These are phyloP conservation scores for Geotrichum reessii DNA, from an alignment of 1,139 yeast genomes.

Conservation along the genomic window DNA sequence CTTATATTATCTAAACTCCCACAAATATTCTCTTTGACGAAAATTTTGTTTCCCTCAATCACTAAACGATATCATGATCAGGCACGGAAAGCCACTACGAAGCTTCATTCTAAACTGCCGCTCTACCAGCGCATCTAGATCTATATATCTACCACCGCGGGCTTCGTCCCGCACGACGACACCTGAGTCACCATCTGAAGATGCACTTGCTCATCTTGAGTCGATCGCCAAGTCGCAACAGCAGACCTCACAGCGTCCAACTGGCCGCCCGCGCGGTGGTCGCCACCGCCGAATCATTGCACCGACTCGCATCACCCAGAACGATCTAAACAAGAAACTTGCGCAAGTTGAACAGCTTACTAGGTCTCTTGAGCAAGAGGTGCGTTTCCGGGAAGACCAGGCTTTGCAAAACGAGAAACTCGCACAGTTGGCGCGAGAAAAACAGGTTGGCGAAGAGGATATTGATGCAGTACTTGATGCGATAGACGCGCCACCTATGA, in stretches of 20 bases:
- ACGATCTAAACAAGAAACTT: constrained; percentile 23
- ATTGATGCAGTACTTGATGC: constrained; percentile 23
- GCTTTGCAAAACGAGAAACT: constrained; percentile 11
- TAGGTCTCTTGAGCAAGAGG: constrained; percentile 23
- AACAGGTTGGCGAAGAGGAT: constrained; percentile 22
- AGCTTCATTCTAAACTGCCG: not conserved
- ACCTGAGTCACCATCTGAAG: not conserved
- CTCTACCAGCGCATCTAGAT: not conserved
- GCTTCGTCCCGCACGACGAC: not conserved
- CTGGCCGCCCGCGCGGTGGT: constrained; percentile 6
- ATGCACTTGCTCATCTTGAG: not conserved
- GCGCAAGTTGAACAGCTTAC: constrained; percentile 27
- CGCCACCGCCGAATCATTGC: constrained; percentile 5
- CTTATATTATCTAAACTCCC: not conserved
- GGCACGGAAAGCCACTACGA: not conserved
- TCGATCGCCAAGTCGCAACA: not conserved
- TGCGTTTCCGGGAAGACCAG: constrained; percentile 24
- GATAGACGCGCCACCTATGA: constrained; percentile 18
- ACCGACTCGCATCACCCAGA: constrained; percentile 6
- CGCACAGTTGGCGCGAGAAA: constrained; percentile 8
- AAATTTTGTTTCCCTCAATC: not conserved
- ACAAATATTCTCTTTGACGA: not conserved
- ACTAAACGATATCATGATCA: not conserved
- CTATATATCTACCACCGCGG: not conserved
- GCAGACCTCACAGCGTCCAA: not conserved